phyloP scores from a whole-genome alignment of 2,329 filamentous ascomycete genomes.

The Geosmithia putterillii region DNA sequence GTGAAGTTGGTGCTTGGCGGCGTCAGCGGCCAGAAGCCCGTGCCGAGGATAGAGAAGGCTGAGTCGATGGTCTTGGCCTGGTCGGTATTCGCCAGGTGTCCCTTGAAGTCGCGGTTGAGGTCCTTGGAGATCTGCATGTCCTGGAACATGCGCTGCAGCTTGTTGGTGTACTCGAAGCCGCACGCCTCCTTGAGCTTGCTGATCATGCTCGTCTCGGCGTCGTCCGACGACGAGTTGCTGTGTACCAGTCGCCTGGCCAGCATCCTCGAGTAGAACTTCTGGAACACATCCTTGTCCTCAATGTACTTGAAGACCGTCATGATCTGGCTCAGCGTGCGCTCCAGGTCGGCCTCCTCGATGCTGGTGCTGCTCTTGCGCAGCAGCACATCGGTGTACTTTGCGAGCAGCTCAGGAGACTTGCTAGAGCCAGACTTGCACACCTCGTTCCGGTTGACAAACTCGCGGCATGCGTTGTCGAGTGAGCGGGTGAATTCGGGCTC shows the following conservation, averaged over 20 bases:
- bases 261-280: slow-evolving; percentile 98
- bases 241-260: slow-evolving; percentile 89
- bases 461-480: slow-evolving; percentile 89
- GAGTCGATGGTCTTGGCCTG: slow-evolving; percentile 68
- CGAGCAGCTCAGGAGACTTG: slow-evolving; percentile 85
- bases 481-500: slow-evolving; percentile 96
- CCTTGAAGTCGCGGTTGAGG: slow-evolving; percentile 79
- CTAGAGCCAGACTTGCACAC: slow-evolving; percentile 94
- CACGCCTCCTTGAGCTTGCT: slow-evolving; percentile 97
- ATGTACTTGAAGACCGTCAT: slow-evolving; percentile 99
- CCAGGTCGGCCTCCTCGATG: slow-evolving; percentile 86
- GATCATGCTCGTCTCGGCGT: slow-evolving; percentile 99
- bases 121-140: slow-evolving; percentile 99
- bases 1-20: slow-evolving; percentile 81
- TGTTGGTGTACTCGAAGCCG: slow-evolving; percentile 98
- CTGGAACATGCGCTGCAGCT: slow-evolving; percentile 98
- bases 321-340: slow-evolving; percentile 78
- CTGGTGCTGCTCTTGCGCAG: slow-evolving; percentile 88
- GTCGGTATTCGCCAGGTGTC: slow-evolving; percentile 45
- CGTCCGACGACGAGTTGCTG: slow-evolving; percentile 88
- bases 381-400: slow-evolving; percentile 88
- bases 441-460: slow-evolving; percentile 96
- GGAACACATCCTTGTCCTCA: slow-evolving; percentile 99
- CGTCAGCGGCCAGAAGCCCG: slow-evolving; percentile 91
- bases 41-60: slow-evolving; percentile 84